Evolutionary conservation across 345 rosid genomes (phyloP), one percentile per base, ranked within the genome.

Genomic region (Tarenaya hassleriana): DNA sequence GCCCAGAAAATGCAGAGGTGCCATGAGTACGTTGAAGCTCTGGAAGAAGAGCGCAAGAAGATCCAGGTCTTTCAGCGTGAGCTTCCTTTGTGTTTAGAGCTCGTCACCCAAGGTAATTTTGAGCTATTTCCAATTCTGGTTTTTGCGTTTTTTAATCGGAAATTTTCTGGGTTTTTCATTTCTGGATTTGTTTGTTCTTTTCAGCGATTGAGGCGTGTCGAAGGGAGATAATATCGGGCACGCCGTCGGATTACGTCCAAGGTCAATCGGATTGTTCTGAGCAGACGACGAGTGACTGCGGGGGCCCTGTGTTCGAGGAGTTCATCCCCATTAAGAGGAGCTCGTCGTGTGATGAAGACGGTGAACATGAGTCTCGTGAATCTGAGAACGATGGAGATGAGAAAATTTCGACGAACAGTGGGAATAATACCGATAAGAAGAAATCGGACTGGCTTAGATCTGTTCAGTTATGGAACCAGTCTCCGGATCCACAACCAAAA

Each of bases 381-480:
- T 24, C 20, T 15, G 62, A 64, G 9, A 24, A 24, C 29, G 29
- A 24, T 24, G 29, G 29, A 24, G 29, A 24, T 24, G 29, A 24
- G 2, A 55, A 62, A 1, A 68, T 16, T 34, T 59, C 8, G 6
- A 39, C 12, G 0, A 55, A 47, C 32, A 56, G 50, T 35, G 40
- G 13, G 7, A 35, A 20, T 52, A 61, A 49, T 16, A 37, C 8
- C 7, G 71, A 48, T 15, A 82, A 70, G 60, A 79, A 70, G 76
- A 88, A 88, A 73, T 83, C 96, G 0, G 96, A 92, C 38, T 92
- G 98, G 98, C 98, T 92, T 75, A 79, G 86, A 77, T 88, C 96
- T 76, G 95, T 82, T 44, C 98, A 83, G 75, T 60, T 92, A 41
- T 92, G 96, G 98, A 81, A 84, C 37, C 91, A 74, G 13, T 73